Evolutionary conservation across 2,329 filamentous ascomycete species (phyloP), one percentile per base, ranked within the genome.

Genomic region (Metarhizium album): DNA sequence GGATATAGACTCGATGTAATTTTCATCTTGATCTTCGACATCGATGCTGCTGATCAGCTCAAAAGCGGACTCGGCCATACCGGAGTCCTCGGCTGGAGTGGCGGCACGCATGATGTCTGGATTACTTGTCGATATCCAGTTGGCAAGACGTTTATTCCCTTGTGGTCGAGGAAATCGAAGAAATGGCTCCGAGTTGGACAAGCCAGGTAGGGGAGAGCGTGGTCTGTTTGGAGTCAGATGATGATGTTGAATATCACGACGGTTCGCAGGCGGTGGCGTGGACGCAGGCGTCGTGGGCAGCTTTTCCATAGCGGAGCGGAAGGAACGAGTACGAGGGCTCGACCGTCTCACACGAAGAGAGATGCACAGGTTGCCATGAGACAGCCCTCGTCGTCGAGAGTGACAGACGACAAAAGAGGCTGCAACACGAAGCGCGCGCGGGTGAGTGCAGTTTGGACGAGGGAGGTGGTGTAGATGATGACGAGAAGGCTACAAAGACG

Each of bases 71-170:
- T 79, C 78, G 59, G 71, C 65, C 59, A 81, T 61, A 58, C 68
- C 79, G 62, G 75, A 73, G 55, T 74, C 71, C 40, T 76, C 73
- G 52, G 71, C 69, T 27, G 67, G 66, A 49, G 61, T 66, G 37
- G 67, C 66, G 22, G 70, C 64, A 55, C 70, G 70, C 74, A 79
- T 79, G 55, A 80, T 78, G 65, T 78, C 73, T 48, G 75, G 76
- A 29, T 76, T 72, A 59, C 77, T 80, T 49, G 71, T 74, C 6
- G 76, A 79, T 46, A 82, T 69, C 78, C 78, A 82, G 70, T 76
- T 75, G 58, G 78, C 78, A 40, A 82, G 74, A 47, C 72, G 69
- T 50, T 71, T 70, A 56, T 74, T 80, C 49, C 76, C 79, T 59
- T 74, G 70, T 0, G 79, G 78, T 42, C 68, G 71, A 50, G 79